Evolutionary conservation across 164 flowering plant species (phyloP).

Genomic region (Nymphaea thermarum): DNA sequence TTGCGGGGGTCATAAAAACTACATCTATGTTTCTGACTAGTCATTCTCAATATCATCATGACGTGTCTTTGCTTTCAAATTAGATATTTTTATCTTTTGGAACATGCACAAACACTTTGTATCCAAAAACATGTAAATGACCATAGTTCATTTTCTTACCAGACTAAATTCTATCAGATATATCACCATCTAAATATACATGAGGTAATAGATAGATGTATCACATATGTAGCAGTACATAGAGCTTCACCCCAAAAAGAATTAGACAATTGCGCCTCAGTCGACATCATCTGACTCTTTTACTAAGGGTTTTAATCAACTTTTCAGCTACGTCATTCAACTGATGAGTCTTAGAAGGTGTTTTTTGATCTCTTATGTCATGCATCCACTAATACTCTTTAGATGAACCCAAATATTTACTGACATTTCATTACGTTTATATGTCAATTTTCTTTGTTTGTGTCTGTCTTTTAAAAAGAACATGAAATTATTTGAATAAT

Average conservation of each 20-base stretch:
- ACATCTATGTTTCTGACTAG: conserved; percentile 2
- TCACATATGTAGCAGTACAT: conserved; percentile 2
- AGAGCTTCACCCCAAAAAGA: conserved; percentile 5
- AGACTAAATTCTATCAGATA: conserved; percentile 4
- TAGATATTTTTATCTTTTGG: conserved; percentile 4
- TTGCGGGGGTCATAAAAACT: conserved; percentile 2
- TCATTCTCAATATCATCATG: conserved; percentile 7
- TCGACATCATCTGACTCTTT: conserved; percentile 6
- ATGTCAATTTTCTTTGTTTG: too few species aligned
- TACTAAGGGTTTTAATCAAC: conserved; percentile 8
- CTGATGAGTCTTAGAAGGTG: conserved; percentile 7
- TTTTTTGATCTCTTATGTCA: conserved; percentile 9
- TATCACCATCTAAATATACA: conserved; percentile 2
- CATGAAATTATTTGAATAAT: not conserved
- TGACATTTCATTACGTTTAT: not conserved
- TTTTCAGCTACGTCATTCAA: conserved; percentile 12
- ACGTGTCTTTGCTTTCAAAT: conserved; percentile 5
- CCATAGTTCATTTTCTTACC: conserved; percentile 3
- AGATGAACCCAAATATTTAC: not conserved
- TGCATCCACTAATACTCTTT: conserved; percentile 1
- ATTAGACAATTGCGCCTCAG: conserved; percentile 4
- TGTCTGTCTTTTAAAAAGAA: not conserved
- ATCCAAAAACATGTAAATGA: not conserved
- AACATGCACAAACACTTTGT: not conserved
- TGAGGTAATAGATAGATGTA: conserved; percentile 2